Evolutionary conservation across 1,284 basidiomycete species (phyloP), one percentile per base, ranked within the genome.

Genomic region (Ceratobasidium sp.): DNA sequence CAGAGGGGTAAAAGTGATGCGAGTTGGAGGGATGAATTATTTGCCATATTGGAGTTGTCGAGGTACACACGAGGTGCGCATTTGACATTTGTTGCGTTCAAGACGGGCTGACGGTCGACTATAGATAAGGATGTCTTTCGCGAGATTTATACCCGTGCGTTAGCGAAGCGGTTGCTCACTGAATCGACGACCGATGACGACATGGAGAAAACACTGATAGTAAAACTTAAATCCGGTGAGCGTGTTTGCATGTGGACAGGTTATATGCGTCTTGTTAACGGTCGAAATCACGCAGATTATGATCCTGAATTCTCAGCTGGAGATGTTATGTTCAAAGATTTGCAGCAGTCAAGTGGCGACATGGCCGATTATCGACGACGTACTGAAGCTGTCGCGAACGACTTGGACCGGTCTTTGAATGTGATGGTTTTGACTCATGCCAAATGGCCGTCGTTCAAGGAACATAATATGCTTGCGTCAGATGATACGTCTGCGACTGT

Each of bases 71-170:
- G 94, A 76, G 86, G 85, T 83, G 78, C n/a, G 82, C 80, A 26
- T 15, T 17, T 33, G 38, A 44, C 13, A 10, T 33, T 2, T 50
- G 42, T 50, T 64, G 7, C 20, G 10, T 42, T 67, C n/a, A 20
- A 33, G 12, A 46, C 57, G 54, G 64, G n/a, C 38, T 62, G n/a
- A 23, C 28, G 23, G 23, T 77, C 70, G 44, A 69, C 56, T 67
- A 80, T 81, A 78, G 95, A 96, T 84, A 96, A 95, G 84, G 96
- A 97, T 82, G 94, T 96, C 23, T 98, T 98, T 85, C 92, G 97
- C 82, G 94, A 94, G 44, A 99, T 98, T 86, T 99, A 99, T 85
- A 94, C 95, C 83, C 91, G 94, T 10, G 91, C 93, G 65, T 87
- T 99, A 73, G 95, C 97, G 23, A 98, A 96, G 86, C 90, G 97